Evolutionary conservation across 495 filamentous ascomycete species (phyloP), one percentile per base, ranked within the genome.

Genomic region (Tuber umbilicatum): DNA sequence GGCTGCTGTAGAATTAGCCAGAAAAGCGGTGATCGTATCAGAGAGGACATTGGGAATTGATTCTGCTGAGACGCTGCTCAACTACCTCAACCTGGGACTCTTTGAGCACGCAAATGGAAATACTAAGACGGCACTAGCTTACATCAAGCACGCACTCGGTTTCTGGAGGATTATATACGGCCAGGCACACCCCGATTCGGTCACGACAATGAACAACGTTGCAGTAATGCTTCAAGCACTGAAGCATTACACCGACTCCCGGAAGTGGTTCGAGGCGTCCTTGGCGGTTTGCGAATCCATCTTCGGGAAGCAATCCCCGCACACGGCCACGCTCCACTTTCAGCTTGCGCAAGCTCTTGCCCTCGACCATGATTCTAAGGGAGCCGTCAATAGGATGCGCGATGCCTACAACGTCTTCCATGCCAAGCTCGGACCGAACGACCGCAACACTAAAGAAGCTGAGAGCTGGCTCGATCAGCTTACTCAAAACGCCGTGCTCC

Each of bases 131-230:
- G 96, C 94, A 27, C 85, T 99, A 70, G 86, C 87, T 2, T 97
- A 96, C 83, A 89, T 97, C 76, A 92, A 91, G 82, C 96, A 98
- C 81, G 95, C 96, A 19, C 89, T 99, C 81, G 91, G 95, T 78
- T 86, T 98, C 73, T 97, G 94, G 94, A 97, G 97, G 87, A 88
- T 97, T 83, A 93, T 97, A 82, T 98, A 97, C 82, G 96, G 96
- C 67, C 84, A 89, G 19, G 91, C 92, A 81, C 96, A 99, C 84
- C 96, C 96, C 3, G 96, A 99, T 84, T 95, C 93, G 23, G 97
- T 98, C 85, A 99, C 96, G 19, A 97, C 96, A 42, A 90, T 98
- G 84, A 99, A 98, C 88, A 99, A 99, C 83, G 94, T 93, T 21
- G 96, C 96, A 19, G 95, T 98, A 40, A 99, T 99, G 96, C 89